Evolutionary conservation across 768 basidiomycete species (phyloP).

Genomic region (Rhizopogon salebrosus): DNA sequence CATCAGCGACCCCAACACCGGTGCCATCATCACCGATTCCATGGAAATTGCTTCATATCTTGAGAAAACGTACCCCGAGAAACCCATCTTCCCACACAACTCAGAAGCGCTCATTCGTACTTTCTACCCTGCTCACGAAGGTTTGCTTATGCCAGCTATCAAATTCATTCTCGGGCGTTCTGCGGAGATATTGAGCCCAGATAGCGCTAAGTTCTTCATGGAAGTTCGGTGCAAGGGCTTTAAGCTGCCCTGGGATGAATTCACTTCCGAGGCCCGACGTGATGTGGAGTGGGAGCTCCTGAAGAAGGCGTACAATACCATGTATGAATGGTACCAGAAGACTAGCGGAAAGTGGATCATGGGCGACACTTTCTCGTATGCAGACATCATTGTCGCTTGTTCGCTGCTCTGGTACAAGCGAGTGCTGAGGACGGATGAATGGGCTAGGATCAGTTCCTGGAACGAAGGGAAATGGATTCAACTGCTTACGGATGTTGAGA

Average conservation of each 20-base stretch:
- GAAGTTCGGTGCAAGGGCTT: constrained; percentile 26
- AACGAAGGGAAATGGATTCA: constrained; percentile 23
- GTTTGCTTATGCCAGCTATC: not conserved
- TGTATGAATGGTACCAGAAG: constrained; percentile 17
- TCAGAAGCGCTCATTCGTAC: constrained; percentile 18
- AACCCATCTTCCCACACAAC: constrained; percentile 19
- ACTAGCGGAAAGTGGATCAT: constrained; percentile 24
- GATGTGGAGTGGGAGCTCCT: constrained; percentile 22
- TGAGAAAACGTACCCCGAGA: constrained; percentile 30
- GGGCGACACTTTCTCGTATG: constrained; percentile 26
- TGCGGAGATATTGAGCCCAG: constrained; percentile 24
- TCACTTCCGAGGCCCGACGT: constrained; percentile 30
- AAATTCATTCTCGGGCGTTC: constrained; percentile 17
- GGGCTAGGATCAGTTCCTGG: constrained; percentile 19
- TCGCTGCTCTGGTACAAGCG: constrained; percentile 12
- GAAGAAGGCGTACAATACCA: constrained; percentile 9
- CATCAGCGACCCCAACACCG: constrained; percentile 27
- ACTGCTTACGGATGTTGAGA: constrained; percentile 18
- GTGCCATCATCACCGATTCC: constrained; percentile 24
- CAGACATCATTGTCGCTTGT: constrained; percentile 22
- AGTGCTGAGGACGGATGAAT: constrained; percentile 19
- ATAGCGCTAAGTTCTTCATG: constrained; percentile 34
- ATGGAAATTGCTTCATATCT: constrained; percentile 30
- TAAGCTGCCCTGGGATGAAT: constrained; percentile 34
- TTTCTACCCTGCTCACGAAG: constrained; percentile 7